Evolutionary conservation across 2,329 filamentous ascomycete genomes (phyloP).

Genomic region (Penicillium sp.): DNA sequence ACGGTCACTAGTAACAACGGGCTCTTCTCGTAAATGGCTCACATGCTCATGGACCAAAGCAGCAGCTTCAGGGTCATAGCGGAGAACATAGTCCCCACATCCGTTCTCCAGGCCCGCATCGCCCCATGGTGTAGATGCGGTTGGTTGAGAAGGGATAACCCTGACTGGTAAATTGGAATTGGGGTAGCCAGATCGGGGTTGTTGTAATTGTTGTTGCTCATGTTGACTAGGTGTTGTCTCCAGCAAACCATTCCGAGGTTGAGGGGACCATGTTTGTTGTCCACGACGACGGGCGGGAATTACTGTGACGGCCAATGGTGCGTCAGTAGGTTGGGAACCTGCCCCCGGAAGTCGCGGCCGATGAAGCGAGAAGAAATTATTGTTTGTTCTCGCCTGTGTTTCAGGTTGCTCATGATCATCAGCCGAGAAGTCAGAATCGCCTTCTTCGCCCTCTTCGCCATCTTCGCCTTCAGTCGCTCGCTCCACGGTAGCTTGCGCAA

Average conservation of each 20-base stretch:
- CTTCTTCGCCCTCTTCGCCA: not conserved
- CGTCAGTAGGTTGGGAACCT: conserved; percentile 37
- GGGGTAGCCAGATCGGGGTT: conserved; percentile 8
- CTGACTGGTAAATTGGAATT: conserved; percentile 48
- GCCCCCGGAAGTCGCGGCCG: conserved; percentile 43
- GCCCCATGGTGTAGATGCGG: conserved; percentile 56
- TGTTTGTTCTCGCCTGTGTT: conserved; percentile 48
- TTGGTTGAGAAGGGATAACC: conserved; percentile 60
- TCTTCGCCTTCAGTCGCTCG: conserved; percentile 15
- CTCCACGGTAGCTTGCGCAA: conserved; percentile 53
- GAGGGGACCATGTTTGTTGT: conserved; percentile 57
- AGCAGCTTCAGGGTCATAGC: conserved; percentile 41
- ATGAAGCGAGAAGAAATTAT: conserved; percentile 50
- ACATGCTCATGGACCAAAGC: conserved; percentile 35
- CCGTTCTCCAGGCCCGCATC: conserved; percentile 37
- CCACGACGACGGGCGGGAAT: conserved; percentile 59
- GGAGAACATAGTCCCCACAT: conserved; percentile 30
- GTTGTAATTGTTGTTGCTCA: not conserved
- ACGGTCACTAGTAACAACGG: conserved; percentile 7
- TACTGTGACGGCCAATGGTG: conserved; percentile 57
- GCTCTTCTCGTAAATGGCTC: conserved; percentile 6
- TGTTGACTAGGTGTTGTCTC: conserved; percentile 21
- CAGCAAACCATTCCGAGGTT: conserved; percentile 9
- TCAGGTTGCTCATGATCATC: conserved; percentile 44
- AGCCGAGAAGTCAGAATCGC: conserved; percentile 33